Evolutionary conservation across 2,329 filamentous ascomycete genomes (phyloP).

Genomic region (Lachnellula cervina): DNA sequence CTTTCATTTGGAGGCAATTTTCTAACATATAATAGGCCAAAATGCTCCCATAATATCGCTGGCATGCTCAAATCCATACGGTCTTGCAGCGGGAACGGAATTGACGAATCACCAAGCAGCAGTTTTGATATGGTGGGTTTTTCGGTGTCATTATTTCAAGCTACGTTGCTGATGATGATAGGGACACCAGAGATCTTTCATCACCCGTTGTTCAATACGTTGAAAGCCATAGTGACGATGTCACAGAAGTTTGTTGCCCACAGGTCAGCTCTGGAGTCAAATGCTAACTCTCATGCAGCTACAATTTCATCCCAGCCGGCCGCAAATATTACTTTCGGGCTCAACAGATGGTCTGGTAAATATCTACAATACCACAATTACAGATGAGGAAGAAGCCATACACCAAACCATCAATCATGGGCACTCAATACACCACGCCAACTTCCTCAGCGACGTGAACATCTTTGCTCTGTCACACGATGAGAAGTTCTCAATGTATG

Average conservation of each 20-base stretch:
- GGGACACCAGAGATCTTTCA: conserved; percentile 52
- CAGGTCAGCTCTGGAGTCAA: conserved; percentile 17
- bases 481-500: conserved; percentile 71
- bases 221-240: conserved; percentile 64
- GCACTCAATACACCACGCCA: conserved; percentile 68
- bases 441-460: conserved; percentile 60
- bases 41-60: conserved; percentile 58
- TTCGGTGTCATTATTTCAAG: neutral
- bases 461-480: conserved; percentile 73
- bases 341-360: conserved; percentile 78
- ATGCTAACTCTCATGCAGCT: conserved; percentile 38
- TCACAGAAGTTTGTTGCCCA: conserved; percentile 47
- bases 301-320: conserved; percentile 55
- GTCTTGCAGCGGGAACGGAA: conserved; percentile 70
- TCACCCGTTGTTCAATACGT: conserved; percentile 50
- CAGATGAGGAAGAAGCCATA: conserved; percentile 72
- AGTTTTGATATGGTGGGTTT: conserved; percentile 54
- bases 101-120: conserved; percentile 58
- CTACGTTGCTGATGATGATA: conserved; percentile 27
- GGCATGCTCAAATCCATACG: conserved; percentile 52
- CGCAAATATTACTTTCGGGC: conserved; percentile 64
- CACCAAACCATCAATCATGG: conserved; percentile 75
- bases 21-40: conserved; percentile 32
- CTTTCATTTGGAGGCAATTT: neutral
- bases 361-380: conserved; percentile 65